Conservation (phyloP, 176 grass and related monocot species). For the Musa troglodytarum region DNA sequence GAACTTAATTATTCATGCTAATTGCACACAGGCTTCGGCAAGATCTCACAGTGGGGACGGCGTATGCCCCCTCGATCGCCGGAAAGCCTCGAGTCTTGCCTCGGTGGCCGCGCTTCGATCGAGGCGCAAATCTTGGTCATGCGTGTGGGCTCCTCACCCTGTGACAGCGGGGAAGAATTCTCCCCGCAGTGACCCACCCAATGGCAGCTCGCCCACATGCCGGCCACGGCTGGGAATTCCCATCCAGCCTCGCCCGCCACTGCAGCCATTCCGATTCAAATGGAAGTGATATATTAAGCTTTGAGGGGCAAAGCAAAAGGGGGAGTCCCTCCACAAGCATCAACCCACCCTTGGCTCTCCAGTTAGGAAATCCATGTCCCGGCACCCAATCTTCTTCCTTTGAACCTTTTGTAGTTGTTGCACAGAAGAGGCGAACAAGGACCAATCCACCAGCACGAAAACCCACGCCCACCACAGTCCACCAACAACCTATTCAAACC, state of each 20-base stretch:
- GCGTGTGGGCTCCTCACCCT: background rate
- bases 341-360: background rate
- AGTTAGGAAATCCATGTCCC: background rate
- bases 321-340: background rate
- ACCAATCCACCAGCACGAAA: background rate
- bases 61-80: too few species aligned
- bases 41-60: too few species aligned
- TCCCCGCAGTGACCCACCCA: background rate
- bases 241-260: too few species aligned
- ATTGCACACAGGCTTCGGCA: too few species aligned
- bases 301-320: background rate
- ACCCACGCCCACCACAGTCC: background rate
- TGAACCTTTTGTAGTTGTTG: background rate
- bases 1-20: background rate
- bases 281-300: too few species aligned
- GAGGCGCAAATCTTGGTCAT: constrained; percentile 1
- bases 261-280: too few species aligned
- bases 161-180: background rate
- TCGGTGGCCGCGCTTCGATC: background rate
- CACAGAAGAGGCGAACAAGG: background rate
- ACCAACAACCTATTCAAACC: background rate
- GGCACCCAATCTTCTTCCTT: background rate
- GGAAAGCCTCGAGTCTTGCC: too few species aligned
- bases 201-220: background rate
- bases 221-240: too few species aligned